These are phyloP conservation scores for Geosmithia morbida DNA, from an alignment of 2,329 filamentous ascomycete species.

Conservation along the genomic window DNA sequence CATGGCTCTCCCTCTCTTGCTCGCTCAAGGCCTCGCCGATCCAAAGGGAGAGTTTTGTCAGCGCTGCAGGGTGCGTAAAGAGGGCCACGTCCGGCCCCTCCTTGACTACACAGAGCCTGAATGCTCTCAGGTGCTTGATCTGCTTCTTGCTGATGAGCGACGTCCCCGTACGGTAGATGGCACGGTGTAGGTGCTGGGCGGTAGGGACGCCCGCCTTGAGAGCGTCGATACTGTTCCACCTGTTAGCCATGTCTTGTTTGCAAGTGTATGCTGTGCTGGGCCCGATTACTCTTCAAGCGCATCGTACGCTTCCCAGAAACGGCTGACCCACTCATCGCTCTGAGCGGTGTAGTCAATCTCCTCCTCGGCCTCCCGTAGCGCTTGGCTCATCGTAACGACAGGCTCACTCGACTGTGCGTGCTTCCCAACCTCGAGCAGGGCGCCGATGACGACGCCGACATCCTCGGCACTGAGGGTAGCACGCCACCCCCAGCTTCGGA, in stretches of 20 bases:
- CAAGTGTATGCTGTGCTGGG: neutral
- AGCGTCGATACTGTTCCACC: constrained; percentile 47
- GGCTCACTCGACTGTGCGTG: constrained; percentile 22
- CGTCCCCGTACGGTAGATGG: constrained; percentile 86
- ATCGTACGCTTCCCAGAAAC: constrained; percentile 62
- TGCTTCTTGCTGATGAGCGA: constrained; percentile 86
- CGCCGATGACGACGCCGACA: constrained; percentile 82
- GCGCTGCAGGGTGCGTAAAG: constrained; percentile 82
- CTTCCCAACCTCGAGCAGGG: constrained; percentile 82
- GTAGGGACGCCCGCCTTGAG: constrained; percentile 65
- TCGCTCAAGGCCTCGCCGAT: constrained; percentile 84
- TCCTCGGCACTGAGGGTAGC: constrained; percentile 88
- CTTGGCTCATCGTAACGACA: constrained; percentile 12
- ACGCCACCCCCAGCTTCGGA: constrained; percentile 94
- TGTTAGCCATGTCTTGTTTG: constrained; percentile 2
- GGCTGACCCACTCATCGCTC: constrained; percentile 48
- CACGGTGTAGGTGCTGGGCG: constrained; percentile 78
- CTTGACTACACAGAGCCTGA: constrained; percentile 90
- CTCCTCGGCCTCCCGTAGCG: constrained; percentile 25
- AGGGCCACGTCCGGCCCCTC: constrained; percentile 84
- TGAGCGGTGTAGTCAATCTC: constrained; percentile 36
- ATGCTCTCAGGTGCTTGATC: constrained; percentile 81
- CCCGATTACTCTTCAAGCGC: constrained; percentile 49
- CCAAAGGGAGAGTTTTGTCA: constrained; percentile 91
- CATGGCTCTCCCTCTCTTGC: constrained; percentile 66